phyloP scores from a whole-genome alignment of 345 rosid genomes.

The Punica granatum region DNA sequence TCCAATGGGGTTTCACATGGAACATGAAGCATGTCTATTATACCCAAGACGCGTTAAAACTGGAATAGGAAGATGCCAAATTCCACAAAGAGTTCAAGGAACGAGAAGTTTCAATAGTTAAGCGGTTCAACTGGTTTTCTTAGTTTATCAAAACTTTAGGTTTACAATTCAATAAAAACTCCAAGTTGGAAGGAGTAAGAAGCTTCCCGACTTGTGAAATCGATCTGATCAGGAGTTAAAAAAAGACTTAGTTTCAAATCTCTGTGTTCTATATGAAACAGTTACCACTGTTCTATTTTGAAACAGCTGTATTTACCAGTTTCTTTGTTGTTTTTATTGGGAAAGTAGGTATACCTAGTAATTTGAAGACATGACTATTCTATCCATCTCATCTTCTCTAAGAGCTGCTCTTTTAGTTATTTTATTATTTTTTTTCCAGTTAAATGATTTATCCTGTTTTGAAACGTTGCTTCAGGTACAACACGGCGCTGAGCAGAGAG shows the following conservation, averaged over 20 bases:
- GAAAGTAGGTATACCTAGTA: neutral
- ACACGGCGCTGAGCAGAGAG: slow-evolving; percentile 86
- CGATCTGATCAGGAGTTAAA: too few relatives aligned
- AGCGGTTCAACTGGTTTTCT: neutral
- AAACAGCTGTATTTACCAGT: neutral
- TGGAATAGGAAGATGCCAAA: neutral
- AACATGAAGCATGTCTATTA: neutral
- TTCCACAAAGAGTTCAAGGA: neutral
- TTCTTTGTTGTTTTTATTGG: neutral
- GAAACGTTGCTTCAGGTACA: slow-evolving; percentile 43
- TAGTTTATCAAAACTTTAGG: neutral
- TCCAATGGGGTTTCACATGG: neutral
- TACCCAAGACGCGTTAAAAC: neutral
- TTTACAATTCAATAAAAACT: too few relatives aligned
- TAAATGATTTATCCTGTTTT: neutral
- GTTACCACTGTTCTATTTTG: too few relatives aligned
- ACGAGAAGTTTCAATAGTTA: neutral
- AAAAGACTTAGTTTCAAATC: too few relatives aligned
- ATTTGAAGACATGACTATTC: neutral
- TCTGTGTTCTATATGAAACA: neutral
- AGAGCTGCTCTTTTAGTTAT: neutral
- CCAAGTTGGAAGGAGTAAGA: too few relatives aligned
- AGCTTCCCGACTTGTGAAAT: neutral
- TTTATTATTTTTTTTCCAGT: neutral
- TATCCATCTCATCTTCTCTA: neutral